Conservation (phyloP, 306 rosid genomes). For the Dalbergia oliveri region DNA sequence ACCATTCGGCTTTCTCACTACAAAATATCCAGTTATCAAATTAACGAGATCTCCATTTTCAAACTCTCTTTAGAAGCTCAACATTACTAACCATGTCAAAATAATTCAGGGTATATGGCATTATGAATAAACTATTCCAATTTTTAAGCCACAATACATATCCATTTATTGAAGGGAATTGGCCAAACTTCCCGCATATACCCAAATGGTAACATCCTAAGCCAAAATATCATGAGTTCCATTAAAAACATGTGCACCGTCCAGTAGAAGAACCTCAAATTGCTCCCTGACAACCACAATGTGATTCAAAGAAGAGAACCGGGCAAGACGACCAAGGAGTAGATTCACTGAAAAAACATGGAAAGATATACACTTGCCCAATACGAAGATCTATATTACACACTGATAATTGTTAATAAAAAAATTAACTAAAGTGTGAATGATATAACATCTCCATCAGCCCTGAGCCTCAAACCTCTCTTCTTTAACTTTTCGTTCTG, state of each 20-base stretch:
- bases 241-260: neutral
- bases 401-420: conserved; percentile 7
- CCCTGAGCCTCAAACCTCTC: conserved; percentile 6
- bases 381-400: conserved; percentile 3
- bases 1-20: neutral
- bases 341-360: neutral
- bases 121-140: neutral
- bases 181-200: neutral
- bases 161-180: neutral
- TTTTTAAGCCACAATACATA: neutral
- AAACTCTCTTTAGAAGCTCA: conserved; percentile 6
- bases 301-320: neutral
- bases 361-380: neutral
- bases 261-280: neutral
- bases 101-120: neutral
- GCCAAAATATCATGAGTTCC: conserved; percentile 6
- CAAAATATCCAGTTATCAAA: neutral
- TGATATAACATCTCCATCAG: conserved; percentile 16
- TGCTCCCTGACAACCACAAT: conserved; percentile 10
- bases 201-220: neutral
- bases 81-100: neutral
- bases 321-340: neutral
- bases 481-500: conserved; percentile 16
- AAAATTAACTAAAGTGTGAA: conserved; percentile 16
- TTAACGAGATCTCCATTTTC: neutral